These are phyloP conservation scores for Starmerella ratchasimensis DNA, from an alignment of 805 yeast genomes.

Conservation along the genomic window DNA sequence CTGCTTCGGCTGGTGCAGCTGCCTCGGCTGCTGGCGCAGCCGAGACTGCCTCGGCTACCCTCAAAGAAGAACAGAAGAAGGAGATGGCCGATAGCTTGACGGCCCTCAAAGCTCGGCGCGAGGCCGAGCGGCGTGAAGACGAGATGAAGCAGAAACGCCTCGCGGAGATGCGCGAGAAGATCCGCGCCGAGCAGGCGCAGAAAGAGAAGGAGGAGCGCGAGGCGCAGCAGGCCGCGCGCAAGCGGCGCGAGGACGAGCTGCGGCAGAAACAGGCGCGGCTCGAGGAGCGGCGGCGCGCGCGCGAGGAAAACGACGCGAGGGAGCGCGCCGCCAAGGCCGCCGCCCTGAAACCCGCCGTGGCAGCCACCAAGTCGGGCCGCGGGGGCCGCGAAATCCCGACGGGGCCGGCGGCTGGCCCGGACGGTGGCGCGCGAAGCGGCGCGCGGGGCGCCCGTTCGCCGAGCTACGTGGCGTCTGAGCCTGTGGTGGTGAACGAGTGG, in stretches of 20 bases:
- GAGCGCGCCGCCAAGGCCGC: too few species aligned
- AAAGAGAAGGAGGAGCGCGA: constrained; percentile 12
- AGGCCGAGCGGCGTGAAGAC: constrained; percentile 14
- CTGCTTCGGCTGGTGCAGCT: not conserved
- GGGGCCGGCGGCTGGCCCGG: too few species aligned
- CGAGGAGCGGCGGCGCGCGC: not conserved
- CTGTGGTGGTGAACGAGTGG: too few species aligned
- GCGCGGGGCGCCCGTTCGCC: too few species aligned
- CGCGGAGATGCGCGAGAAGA: constrained; percentile 9
- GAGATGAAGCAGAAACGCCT: constrained; percentile 10
- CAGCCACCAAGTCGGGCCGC: too few species aligned
- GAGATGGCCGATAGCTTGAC: constrained; percentile 26
- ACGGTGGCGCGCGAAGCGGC: too few species aligned
- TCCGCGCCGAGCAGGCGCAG: constrained; percentile 4
- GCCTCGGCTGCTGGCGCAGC: too few species aligned
- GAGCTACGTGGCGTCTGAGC: too few species aligned
- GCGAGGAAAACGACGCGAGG: not conserved
- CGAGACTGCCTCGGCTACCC: too few species aligned
- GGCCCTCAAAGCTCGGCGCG: constrained; percentile 17
- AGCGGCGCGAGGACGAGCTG: constrained; percentile 8
- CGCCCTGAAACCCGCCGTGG: too few species aligned
- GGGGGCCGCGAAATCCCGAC: too few species aligned
- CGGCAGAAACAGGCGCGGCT: constrained; percentile 5
- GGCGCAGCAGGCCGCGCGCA: constrained; percentile 8
- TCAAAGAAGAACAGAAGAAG: constrained; percentile 19